Base-by-base conservation (phyloP, 2,329 filamentous ascomycete species). In the Hirsutella minnesotensis region DNA sequence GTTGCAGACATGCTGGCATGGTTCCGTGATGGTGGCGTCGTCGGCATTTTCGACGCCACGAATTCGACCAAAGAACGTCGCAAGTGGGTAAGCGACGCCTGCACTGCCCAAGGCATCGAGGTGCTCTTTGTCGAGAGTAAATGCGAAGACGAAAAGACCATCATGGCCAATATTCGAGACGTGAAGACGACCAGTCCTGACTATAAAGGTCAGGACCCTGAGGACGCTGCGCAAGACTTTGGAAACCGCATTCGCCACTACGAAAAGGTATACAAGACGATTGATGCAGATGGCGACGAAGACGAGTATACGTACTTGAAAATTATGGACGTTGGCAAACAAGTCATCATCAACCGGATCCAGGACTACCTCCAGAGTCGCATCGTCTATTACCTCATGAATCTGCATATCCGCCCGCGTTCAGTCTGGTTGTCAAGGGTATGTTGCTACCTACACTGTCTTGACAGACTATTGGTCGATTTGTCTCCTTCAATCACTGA, bases 331-430 rank as follows among this genome's bases (percentile, higher is more conserved):
- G 87, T 96, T 12, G 89, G 92, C 46, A 86, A 86, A 52, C 87
- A 94, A 57, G 89, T 96, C 58, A 92, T 96, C 57, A 96, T 98
- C 75, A 98, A 96, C 67, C 82, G 85, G 58, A 95, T 98, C 56
- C 83, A 88, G 59, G 92, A 98, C 64, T 98, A 98, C 58, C 73
- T 98, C 22, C 92, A 95, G 61, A 95, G 87, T 61, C 82, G 92
- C 45, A 82, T 98, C 37, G 90, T 98, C 38, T 98, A 98, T 65
- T 98, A 95, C 61, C 78, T 96, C 45, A 95, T 96, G 81, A 98
- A 96, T 60, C 73, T 98, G 33, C 92, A 98, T 66, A 98, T 98
- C 62, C 90, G 90, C 50, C 90, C 90, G 16, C 79, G 92, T 44
- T 94, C 88, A 4, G 94, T 98, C 51, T 98, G 92, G 92, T 69